Evolutionary conservation across 495 filamentous ascomycete genomes (phyloP), one percentile per base, ranked within the genome.

Genomic region (Massariosphaeria phaeospora): DNA sequence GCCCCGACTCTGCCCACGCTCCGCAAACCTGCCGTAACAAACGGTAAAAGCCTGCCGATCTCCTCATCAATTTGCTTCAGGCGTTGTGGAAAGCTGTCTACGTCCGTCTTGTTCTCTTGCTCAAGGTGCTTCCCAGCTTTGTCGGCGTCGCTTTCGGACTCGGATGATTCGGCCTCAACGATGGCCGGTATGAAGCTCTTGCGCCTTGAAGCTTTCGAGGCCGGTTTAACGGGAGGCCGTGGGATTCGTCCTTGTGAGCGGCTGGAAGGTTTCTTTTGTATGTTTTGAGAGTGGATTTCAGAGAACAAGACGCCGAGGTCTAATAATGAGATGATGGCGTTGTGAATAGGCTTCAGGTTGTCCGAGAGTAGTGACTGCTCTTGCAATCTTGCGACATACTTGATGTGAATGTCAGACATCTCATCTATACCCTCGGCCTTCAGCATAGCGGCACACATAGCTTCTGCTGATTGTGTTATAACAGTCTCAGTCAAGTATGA

Each of bases 401-500:
- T 59, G 8, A 75, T 66, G 65, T 96, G 90, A 0, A 83, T 79
- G 15, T 69, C 66, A 13, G 89, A 79, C 86, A 96, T 95, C 5
- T 77, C 78, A 62, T 95, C 88, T 3, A 96, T 80, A 61, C 95
- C 90, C 25, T 79, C 75, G 0, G 89, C 79, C 20, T 68, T 70
- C 15, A 66, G 63, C 31, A 96, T 72, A 2, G 73, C 66, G 12
- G 62, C 67, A 11, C 69, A 68, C 66, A 96, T 72, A 12, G 70
- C 67, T 17, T 66, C 59, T 0, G 73, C 78, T 34, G 79, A 73
- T 0, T 79, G 80, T 3, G 73, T 76, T 4, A 95, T 72, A 3
- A 91, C 86, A 12, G 85, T 73, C 24, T 82, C 80, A 10, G 83
- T 85, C 2, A 94, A 67, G 63, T 97, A 90, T 26, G 81, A 78